Evolutionary conservation across 768 basidiomycete species (phyloP).

Genomic region (Coprinopsis marcescibilis): DNA sequence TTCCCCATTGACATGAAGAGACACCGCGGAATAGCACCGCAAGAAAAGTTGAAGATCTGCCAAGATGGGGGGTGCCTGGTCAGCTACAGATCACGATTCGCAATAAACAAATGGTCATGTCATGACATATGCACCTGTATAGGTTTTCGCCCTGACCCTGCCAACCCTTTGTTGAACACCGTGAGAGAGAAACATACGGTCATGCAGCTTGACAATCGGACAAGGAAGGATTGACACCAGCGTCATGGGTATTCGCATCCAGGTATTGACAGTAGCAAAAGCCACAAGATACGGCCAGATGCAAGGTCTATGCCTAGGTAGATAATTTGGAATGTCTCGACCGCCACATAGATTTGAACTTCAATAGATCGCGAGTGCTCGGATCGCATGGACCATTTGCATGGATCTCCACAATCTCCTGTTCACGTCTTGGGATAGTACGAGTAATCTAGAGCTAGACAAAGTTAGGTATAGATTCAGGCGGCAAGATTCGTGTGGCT

Average conservation of each 20-base stretch:
- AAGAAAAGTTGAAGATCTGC: not conserved
- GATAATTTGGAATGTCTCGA: not conserved
- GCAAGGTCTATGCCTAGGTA: not conserved
- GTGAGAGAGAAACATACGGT: not conserved
- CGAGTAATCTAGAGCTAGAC: not conserved
- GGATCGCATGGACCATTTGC: not conserved
- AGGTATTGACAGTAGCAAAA: not conserved
- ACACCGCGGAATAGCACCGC: not conserved
- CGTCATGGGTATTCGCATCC: not conserved
- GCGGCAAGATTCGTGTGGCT: not conserved
- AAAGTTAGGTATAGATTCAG: not conserved
- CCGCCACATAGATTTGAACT: slow-evolving; percentile 1
- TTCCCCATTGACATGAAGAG: no score
- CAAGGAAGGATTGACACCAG: not conserved
- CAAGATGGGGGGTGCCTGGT: not conserved
- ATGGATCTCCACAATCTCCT: no score
- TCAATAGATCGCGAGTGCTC: not conserved
- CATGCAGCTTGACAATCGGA: not conserved
- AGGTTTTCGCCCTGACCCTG: not conserved
- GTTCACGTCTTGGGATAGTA: no score
- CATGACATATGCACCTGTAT: not conserved
- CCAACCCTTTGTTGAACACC: not conserved
- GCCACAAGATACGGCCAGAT: not conserved
- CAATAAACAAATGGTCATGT: not conserved
- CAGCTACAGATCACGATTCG: not conserved